These are phyloP conservation scores for Botrytis deweyae DNA, from an alignment of 2,329 filamentous ascomycete genomes.

Conservation along the genomic window DNA sequence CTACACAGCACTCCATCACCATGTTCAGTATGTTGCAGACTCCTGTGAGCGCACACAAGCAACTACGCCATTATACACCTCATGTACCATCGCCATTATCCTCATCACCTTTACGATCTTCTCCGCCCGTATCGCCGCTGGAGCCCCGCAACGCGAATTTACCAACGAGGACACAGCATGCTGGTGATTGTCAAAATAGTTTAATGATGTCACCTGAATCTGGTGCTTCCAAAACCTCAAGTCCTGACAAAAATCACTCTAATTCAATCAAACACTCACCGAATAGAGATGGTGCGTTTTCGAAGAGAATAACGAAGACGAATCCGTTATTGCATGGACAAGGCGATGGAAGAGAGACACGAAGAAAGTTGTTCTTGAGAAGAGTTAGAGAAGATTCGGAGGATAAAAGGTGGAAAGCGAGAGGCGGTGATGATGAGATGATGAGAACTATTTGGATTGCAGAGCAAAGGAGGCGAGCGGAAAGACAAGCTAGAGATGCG, in stretches of 20 bases:
- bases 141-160: conserved; percentile 13
- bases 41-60: conserved; percentile 14
- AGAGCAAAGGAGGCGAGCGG: conserved; percentile 41
- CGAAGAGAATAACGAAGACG: conserved; percentile 53
- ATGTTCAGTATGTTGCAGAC: conserved; percentile 21
- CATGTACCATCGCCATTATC: conserved; percentile 22
- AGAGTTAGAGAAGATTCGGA: conserved; percentile 62
- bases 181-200: background rate
- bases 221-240: background rate
- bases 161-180: background rate
- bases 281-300: conserved; percentile 28
- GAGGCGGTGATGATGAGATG: conserved; percentile 62
- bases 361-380: conserved; percentile 68
- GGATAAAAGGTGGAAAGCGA: conserved; percentile 57
- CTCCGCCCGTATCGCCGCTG: conserved; percentile 20
- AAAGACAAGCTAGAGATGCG: conserved; percentile 37
- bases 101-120: conserved; percentile 19
- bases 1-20: background rate
- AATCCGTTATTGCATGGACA: conserved; percentile 62
- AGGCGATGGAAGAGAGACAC: conserved; percentile 58
- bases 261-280: conserved; percentile 20
- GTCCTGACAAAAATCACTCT: background rate
- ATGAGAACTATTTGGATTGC: conserved; percentile 43
- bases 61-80: conserved; percentile 18
- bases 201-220: conserved; percentile 16